Percentiles rank a stretch among this genome's conserved stretches.
Evolutionary conservation across 306 rosid genomes (phyloP).

Genomic region (Geum urbanum): DNA sequence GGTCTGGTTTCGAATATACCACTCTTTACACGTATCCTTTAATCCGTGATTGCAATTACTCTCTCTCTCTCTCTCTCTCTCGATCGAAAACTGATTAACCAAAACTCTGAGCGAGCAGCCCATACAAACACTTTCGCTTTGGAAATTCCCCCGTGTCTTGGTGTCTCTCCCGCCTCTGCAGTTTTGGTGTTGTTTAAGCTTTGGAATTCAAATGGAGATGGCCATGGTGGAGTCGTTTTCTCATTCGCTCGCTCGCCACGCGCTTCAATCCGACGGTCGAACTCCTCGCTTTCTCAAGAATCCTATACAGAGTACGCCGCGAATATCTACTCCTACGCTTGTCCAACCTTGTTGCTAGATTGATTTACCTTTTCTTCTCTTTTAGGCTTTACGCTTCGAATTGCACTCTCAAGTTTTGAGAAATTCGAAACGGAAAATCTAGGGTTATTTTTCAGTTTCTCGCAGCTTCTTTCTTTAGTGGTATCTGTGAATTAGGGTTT

Average conservation of each 20-base stretch:
- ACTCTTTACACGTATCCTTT: no score
- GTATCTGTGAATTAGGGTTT: neutral
- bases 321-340: slow-evolving; percentile 37
- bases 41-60: no score
- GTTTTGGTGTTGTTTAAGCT: neutral
- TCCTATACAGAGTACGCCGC: slow-evolving; percentile 51
- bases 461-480: slow-evolving; percentile 3
- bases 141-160: slow-evolving; percentile 14
- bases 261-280: slow-evolving; percentile 43
- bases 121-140: neutral
- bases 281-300: slow-evolving; percentile 51
- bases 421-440: slow-evolving; percentile 12
- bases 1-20: no score
- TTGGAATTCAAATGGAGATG: slow-evolving; percentile 56
- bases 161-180: slow-evolving; percentile 11
- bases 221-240: slow-evolving; percentile 56
- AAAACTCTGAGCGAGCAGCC: no score
- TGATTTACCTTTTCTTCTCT: slow-evolving; percentile 16
- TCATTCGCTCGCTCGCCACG: slow-evolving; percentile 35
- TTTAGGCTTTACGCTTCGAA: slow-evolving; percentile 7
- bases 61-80: no score
- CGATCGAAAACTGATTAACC: no score
- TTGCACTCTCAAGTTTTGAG: slow-evolving; percentile 27
- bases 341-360: slow-evolving; percentile 36
- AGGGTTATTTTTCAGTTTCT: slow-evolving; percentile 12